Evolutionary conservation across 2,329 filamentous ascomycete species (phyloP).

Genomic region (Aspergillus cejpii): DNA sequence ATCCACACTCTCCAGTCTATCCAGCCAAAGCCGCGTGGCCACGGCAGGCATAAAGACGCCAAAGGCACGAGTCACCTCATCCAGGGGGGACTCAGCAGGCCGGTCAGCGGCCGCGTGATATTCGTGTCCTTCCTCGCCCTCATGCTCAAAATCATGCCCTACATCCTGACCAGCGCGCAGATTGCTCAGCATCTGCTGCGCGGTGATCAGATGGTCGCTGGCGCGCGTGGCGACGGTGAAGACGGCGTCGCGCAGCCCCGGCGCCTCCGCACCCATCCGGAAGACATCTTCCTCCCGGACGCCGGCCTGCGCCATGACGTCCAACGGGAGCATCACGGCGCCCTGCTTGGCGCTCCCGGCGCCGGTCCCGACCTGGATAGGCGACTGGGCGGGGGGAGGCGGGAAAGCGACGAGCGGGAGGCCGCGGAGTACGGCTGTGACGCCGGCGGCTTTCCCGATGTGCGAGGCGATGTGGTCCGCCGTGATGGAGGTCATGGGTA

Average conservation of each 20-base stretch:
- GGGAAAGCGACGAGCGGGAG: slow-evolving; percentile 82
- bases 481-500: slow-evolving; percentile 74
- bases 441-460: slow-evolving; percentile 88
- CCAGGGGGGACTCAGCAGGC: slow-evolving; percentile 29
- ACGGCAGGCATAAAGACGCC: slow-evolving; percentile 74
- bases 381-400: slow-evolving; percentile 52
- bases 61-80: slow-evolving; percentile 62
- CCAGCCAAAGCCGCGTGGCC: slow-evolving; percentile 69
- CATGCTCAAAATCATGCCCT: slow-evolving; percentile 84
- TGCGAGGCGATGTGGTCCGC: slow-evolving; percentile 91
- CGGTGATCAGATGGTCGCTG: slow-evolving; percentile 92
- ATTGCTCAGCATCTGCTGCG: slow-evolving; percentile 80
- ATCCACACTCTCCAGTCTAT: slow-evolving; percentile 68
- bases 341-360: slow-evolving; percentile 47
- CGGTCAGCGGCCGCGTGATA: slow-evolving; percentile 31
- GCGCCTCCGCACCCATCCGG: slow-evolving; percentile 67
- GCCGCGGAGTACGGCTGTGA: slow-evolving; percentile 76
- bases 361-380: slow-evolving; percentile 41
- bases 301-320: slow-evolving; percentile 76
- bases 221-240: slow-evolving; percentile 89
- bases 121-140: slow-evolving; percentile 63
- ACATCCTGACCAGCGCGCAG: slow-evolving; percentile 65
- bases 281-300: slow-evolving; percentile 87
- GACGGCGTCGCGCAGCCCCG: slow-evolving; percentile 78
- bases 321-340: slow-evolving; percentile 72